Evolutionary conservation across 164 flowering plant genomes (phyloP), one percentile per base, ranked within the genome.

Genomic region (Annona cherimola): DNA sequence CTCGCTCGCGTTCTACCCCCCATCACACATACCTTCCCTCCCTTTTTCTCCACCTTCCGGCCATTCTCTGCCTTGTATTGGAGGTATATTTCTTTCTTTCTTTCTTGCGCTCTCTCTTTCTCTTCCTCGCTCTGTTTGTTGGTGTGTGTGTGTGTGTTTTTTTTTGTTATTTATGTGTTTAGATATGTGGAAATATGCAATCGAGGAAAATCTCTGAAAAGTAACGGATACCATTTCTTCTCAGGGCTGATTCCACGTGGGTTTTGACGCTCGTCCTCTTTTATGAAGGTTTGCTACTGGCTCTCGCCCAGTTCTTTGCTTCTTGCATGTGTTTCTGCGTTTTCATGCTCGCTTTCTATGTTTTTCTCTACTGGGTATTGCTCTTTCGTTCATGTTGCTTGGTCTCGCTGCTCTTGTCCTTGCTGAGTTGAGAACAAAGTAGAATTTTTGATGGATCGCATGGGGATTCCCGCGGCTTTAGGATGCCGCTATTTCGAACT

Each of bases 181-280:
- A 2, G 40, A 62, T 62, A 50, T 16, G 41, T 20, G 65, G 8
- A 61, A 62, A 14, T 62, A 62, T 20, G 35, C 62, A 76, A 76
- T 79, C 78, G 69, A 68, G 74, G 72, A 62, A 67, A 61, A 73
- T 75, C 73, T 45, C 45, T 12, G 63, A 55, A 67, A 69, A 66
- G 63, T 69, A 43, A 70, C 54, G 61, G 63, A 73, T 59, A 70
- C 79, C 79, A 76, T 76, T 76, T 73, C 63, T 20, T 45, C 40
- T 26, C 71, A 76, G 69, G 42, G 44, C 43, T 41, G 39, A 42
- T 73, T 67, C 66, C 72, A 76, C 79, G 76, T 73, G 72, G 76
- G 73, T 61, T 75, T 73, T 61, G 60, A 75, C 80, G 80, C 67
- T 68, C 61, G 70, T 72, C 74, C 69, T 73, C 78, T 73, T 73